Percentiles rank a stretch among this genome's conserved stretches.
Evolutionary conservation across 2,329 filamentous ascomycete species (phyloP).

Genomic region (Pseudocercospora eumusae): DNA sequence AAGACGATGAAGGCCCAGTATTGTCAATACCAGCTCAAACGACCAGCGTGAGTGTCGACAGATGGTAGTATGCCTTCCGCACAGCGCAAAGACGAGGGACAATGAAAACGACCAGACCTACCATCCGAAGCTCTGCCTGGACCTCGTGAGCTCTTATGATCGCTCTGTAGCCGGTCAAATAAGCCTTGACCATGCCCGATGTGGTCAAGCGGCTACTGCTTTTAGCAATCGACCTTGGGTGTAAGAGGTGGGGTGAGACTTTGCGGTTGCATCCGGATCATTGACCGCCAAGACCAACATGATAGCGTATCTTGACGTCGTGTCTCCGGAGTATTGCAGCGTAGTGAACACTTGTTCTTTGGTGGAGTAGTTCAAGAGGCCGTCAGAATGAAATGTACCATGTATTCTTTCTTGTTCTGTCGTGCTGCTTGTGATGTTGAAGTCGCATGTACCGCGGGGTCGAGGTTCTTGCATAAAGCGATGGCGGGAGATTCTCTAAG

Average conservation of each 20-base stretch:
- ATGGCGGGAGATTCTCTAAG: not conserved
- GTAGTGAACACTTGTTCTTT: not conserved
- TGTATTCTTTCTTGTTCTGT: too few species aligned
- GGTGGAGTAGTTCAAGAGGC: not conserved
- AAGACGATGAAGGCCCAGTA: not conserved
- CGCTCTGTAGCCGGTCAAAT: slow-evolving; percentile 11
- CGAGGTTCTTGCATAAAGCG: not conserved
- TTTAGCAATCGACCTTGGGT: not conserved
- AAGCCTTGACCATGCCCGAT: slow-evolving; percentile 9
- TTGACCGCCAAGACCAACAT: not conserved
- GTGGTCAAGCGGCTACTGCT: slow-evolving; percentile 8
- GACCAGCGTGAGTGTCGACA: slow-evolving; percentile 3
- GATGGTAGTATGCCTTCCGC: not conserved
- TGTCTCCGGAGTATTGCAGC: not conserved
- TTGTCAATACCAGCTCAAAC: slow-evolving; percentile 9
- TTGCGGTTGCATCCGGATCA: slow-evolving; percentile 1
- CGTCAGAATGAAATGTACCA: too few species aligned
- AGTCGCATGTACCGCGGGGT: not conserved
- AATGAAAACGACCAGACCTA: not conserved
- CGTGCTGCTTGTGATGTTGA: not conserved
- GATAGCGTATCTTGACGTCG: not conserved
- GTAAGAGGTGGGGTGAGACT: slow-evolving; percentile 10
- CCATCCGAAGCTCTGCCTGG: not conserved
- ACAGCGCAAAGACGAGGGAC: not conserved
- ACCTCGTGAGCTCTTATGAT: slow-evolving; percentile 30